Evolutionary conservation across 2,329 filamentous ascomycete genomes (phyloP), one percentile per base, ranked within the genome.

Genomic region (Tolypocladium paradoxum): DNA sequence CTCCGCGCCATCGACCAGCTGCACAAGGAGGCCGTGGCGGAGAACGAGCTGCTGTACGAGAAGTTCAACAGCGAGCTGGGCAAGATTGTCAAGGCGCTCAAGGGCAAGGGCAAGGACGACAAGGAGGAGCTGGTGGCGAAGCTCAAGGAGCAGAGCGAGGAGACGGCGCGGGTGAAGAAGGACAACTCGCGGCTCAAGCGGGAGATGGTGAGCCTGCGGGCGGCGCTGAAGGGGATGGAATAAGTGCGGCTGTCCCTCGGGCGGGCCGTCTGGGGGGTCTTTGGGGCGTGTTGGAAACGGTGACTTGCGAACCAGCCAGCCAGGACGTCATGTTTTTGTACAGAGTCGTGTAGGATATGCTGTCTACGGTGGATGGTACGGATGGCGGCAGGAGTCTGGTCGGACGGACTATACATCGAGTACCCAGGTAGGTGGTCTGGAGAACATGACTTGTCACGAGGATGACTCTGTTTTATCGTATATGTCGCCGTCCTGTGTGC

Each of bases 11-110:
- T 96, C 51, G 91, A 96, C 65, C 88, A 95, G 69, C 74, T 96
- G 50, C 95, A 95, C 72, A 87, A 89, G 58, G 90, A 96, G 64
- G 82, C 85, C 18, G 90, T 84, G 61, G 88, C 89, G 0, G 92
- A 97, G 73, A 97, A 96, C 62, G 91, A 96, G 70, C 81, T 92
- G 33, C 76, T 97, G 53, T 96, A 96, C 68, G 87, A 92, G 59
- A 85, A 85, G 56, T 96, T 96, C 74, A 96, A 96, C 63, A 81
- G 83, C n/a, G 92, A 96, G 70, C 73, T 97, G 48, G 86, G 82
- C 61, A 90, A 87, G 73, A 88, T 96, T 55, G 77, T 90, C 45
- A 86, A 83, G 66, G 88, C 85, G 40, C 77, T 93, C 48, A 83
- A 82, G 66, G 81, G 81, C 55, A 85, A 85, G 59, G 81, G 82